A percentile compares a stretch with the other conserved stretches of the same genome.
phyloP scores from a whole-genome alignment of 2,329 filamentous ascomycete species.

The Fusarium albosuccineum region DNA sequence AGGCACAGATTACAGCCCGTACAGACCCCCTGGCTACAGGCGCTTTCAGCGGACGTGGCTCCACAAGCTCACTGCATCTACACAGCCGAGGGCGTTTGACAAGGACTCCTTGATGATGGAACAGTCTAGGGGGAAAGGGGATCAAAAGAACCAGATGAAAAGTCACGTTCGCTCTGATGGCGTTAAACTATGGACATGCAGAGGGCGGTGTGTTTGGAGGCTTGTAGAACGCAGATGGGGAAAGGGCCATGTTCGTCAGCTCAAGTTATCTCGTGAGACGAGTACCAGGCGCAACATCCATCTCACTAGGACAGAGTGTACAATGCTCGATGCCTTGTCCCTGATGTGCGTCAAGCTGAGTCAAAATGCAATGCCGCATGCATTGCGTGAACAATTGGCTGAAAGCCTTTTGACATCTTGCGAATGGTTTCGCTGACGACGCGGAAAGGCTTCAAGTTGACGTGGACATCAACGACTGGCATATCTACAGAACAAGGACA shows the following conservation, averaged over 20 bases:
- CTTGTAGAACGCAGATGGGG: background rate
- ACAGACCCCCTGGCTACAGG: constrained; percentile 21
- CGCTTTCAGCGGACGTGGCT: constrained; percentile 14
- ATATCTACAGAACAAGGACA: background rate
- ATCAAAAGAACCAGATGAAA: background rate
- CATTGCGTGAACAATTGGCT: background rate
- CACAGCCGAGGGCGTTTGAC: background rate
- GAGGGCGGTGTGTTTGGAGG: constrained; percentile 9
- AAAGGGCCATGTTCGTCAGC: background rate
- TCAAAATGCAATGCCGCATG: background rate
- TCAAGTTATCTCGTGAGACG: background rate
- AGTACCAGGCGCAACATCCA: too few species aligned
- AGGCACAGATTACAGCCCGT: background rate
- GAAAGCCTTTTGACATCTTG: background rate
- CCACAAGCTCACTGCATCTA: constrained; percentile 10
- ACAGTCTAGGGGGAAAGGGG: too few species aligned
- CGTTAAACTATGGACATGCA: background rate
- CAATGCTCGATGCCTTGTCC: too few species aligned
- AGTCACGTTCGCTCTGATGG: constrained; percentile 2
- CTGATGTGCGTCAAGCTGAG: too few species aligned
- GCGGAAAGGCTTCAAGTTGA: constrained; percentile 1
- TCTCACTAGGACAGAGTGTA: background rate
- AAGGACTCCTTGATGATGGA: background rate
- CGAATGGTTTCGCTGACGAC: background rate
- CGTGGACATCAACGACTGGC: constrained; percentile 4